phyloP scores from a whole-genome alignment of 768 basidiomycete genomes.

The Symmetrospora coprosmae region DNA sequence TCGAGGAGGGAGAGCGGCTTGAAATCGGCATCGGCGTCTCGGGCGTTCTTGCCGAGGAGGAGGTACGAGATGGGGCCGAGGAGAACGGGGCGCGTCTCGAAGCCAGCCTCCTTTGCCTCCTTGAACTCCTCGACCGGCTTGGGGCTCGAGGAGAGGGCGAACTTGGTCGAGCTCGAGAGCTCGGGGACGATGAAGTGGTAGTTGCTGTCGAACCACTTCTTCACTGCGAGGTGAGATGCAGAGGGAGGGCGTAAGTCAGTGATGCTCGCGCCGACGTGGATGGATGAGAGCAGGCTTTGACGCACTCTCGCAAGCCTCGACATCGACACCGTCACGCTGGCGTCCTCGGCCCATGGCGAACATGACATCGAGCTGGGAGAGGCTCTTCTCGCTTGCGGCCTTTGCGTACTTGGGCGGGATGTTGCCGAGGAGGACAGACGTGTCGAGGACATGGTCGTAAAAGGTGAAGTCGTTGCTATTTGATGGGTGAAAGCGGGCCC shows the following conservation, averaged over 20 bases:
- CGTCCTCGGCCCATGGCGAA: constrained; percentile 99
- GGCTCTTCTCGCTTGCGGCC: constrained; percentile 42
- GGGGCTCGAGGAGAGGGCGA: constrained; percentile 71
- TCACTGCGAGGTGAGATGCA: constrained; percentile 84
- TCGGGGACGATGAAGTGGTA: constrained; percentile 64
- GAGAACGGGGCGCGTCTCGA: constrained; percentile 84
- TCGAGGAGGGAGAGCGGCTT: constrained; percentile 78
- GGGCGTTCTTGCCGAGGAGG: constrained; percentile 74
- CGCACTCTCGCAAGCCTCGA: constrained; percentile 36
- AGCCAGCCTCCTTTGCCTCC: constrained; percentile 79
- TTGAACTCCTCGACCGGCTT: constrained; percentile 83
- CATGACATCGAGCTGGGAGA: constrained; percentile 84
- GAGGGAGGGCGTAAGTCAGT: not conserved
- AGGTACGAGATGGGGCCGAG: constrained; percentile 94
- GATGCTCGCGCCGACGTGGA: not conserved
- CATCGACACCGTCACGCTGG: constrained; percentile 84
- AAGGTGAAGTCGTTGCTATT: constrained; percentile 90
- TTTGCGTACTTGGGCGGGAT: constrained; percentile 87
- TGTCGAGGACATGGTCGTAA: constrained; percentile 94
- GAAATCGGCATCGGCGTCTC: constrained; percentile 51
- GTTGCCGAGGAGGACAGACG: constrained; percentile 84
- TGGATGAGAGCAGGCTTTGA: not conserved
- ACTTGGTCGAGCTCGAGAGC: constrained; percentile 38
- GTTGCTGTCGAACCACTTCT: constrained; percentile 88
- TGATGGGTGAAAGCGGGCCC: no score